Conservation (phyloP, 129 eudicot genomes). For the Glebionis coronaria region DNA sequence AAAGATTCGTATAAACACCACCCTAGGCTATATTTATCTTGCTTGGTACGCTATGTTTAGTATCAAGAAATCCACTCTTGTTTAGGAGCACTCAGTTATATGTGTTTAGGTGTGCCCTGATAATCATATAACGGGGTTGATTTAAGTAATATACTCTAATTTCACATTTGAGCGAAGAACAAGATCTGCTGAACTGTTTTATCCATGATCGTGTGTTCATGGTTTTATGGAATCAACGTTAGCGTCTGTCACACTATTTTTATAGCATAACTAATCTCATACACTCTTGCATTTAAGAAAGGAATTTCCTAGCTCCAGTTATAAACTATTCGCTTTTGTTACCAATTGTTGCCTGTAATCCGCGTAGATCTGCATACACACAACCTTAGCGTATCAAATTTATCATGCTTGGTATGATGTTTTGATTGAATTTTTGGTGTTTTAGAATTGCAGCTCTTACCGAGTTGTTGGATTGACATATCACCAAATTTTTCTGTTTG, state of each 20-base stretch:
- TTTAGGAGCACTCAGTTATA: neutral
- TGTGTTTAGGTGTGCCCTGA: slow-evolving; percentile 4
- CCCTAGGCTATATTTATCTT: too few relatives aligned
- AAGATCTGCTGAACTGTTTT: neutral
- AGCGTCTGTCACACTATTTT: too few relatives aligned
- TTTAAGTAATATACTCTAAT: slow-evolving; percentile 4
- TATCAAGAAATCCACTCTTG: slow-evolving; percentile 4
- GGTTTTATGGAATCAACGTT: slow-evolving; percentile 1
- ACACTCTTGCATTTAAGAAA: too few relatives aligned
- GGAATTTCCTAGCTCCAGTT: too few relatives aligned
- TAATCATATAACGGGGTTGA: neutral
- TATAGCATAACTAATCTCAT: too few relatives aligned
- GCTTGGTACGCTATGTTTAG: neutral
- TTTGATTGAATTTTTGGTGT: slow-evolving; percentile 17
- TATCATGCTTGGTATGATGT: slow-evolving; percentile 11
- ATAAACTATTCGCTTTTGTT: neutral
- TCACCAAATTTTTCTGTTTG: slow-evolving; percentile 21
- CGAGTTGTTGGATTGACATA: slow-evolving; percentile 21
- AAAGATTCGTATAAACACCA: too few relatives aligned
- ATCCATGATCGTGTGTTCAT: neutral
- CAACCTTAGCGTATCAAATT: neutral
- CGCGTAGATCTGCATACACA: neutral
- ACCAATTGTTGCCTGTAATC: neutral
- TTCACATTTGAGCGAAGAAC: slow-evolving; percentile 3
- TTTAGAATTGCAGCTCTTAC: slow-evolving; percentile 19